phyloP scores from a whole-genome alignment of 441 rosid genomes.

The Populus trichocarpa region DNA sequence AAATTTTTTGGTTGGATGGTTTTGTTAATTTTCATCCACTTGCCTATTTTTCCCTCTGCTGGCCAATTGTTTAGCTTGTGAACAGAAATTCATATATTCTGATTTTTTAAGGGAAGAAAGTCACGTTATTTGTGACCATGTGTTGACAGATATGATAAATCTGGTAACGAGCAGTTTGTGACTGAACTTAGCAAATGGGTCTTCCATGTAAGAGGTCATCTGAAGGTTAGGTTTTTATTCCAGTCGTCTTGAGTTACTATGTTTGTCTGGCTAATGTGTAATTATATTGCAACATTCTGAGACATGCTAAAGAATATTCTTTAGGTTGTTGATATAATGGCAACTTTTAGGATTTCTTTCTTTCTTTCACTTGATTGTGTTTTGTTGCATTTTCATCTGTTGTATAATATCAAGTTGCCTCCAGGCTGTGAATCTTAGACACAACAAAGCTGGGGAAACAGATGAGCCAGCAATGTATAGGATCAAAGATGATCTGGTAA shows the following conservation, averaged over 20 bases:
- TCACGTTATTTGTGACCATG: slow-evolving; percentile 18
- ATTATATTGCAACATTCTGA: neutral
- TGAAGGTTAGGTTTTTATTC: slow-evolving; percentile 50
- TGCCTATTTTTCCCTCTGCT: neutral
- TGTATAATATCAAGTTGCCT: slow-evolving; percentile 7
- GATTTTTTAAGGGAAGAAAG: slow-evolving; percentile 7
- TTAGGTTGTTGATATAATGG: neutral
- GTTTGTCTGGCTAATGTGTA: slow-evolving; percentile 1
- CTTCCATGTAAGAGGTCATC: slow-evolving; percentile 86
- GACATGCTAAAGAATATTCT: neutral
- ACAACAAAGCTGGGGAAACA: slow-evolving; percentile 55
- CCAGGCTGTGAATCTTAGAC: slow-evolving; percentile 55
- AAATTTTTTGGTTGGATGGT: neutral
- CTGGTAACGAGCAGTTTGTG: slow-evolving; percentile 78
- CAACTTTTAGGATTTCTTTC: neutral
- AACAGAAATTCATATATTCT: neutral
- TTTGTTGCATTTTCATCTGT: neutral
- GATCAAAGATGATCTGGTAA: slow-evolving; percentile 68
- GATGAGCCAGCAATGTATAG: slow-evolving; percentile 62
- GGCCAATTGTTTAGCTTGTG: neutral
- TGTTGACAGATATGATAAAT: slow-evolving; percentile 57
- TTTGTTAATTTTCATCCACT: neutral
- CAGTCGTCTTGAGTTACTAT: slow-evolving; percentile 11
- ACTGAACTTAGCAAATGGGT: slow-evolving; percentile 90
- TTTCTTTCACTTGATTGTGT: neutral